Evolutionary conservation across 2,329 filamentous ascomycete genomes (phyloP), one percentile per base, ranked within the genome.

Genomic region (Thielaviopsis euricoi): DNA sequence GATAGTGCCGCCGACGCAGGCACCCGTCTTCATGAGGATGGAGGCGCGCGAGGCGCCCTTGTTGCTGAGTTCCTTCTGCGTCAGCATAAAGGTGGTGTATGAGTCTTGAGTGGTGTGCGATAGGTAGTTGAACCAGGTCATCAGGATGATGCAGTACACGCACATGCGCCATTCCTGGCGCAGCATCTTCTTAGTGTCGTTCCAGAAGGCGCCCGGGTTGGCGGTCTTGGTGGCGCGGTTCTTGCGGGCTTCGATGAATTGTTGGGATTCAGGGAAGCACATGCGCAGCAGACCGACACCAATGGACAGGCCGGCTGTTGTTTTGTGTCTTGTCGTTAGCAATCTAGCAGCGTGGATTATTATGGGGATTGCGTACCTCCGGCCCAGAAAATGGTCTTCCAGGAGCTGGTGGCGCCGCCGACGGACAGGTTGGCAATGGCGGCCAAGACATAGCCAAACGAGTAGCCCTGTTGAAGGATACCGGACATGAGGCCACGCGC

Each of bases 11-110:
- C 85, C 86, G 1, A 88, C 79, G 63, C 84, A 86, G 50, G 86
- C 85, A 25, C 87, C 86, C 1, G 78, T 81, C 71, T 89, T 89
- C 82, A 88, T 89, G 60, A 90, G 70, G 63, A 90, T 89, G n/a
- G 80, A 85, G 17, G 85, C 85, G n/a, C 85, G 80, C 7, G 78
- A 85, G 4, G 86, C 83, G 0, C 75, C 76, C 1, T 72, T 66
- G 64, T 87, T 84, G 57, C 75, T 65, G 60, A 90, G 75, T 62
- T 82, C 80, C 70, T 90, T 89, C 64, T 87, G 77, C 4, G 76
- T 77, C 46, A 84, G 74, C 83, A 90, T 85, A 67, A 89, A 89
- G 2, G 86, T 89, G 0, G 86, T 89, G 72, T 89, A 90, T 53
- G 79, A 85, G 71, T 91, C 87, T 68, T 91, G 86, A 23, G 81